Evolutionary conservation across 257 asterid genomes (phyloP).

Genomic region (Rhazya stricta): DNA sequence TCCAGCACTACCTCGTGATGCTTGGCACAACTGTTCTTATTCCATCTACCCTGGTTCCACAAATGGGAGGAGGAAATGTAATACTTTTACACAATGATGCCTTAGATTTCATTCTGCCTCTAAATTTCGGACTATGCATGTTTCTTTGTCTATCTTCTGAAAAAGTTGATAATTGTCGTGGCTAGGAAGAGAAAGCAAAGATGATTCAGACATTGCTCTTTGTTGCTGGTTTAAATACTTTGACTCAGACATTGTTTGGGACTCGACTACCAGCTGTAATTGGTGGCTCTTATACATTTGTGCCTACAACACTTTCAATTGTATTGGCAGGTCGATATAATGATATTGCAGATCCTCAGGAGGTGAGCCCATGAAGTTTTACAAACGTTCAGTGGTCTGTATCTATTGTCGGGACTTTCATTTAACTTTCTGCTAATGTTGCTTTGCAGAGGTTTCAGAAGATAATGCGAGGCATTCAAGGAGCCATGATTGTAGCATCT

Average conservation of each 20-base stretch:
- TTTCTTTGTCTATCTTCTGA: background rate
- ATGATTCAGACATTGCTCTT: constrained; percentile 87
- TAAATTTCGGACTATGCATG: background rate
- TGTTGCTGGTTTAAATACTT: constrained; percentile 86
- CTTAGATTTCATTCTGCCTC: background rate
- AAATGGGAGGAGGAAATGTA: constrained; percentile 93
- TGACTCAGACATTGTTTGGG: constrained; percentile 70
- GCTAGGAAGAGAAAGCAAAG: constrained; percentile 75
- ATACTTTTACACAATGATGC: constrained; percentile 3
- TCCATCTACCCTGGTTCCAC: constrained; percentile 68
- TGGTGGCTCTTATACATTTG: constrained; percentile 76
- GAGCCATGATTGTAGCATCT: constrained; percentile 87
- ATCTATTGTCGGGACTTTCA: background rate
- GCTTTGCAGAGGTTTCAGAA: constrained; percentile 55
- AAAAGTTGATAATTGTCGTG: constrained; percentile 4
- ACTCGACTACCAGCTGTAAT: constrained; percentile 83
- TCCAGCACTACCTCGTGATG: constrained; percentile 97
- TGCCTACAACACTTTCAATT: constrained; percentile 82
- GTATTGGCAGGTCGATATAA: constrained; percentile 71
- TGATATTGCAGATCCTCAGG: constrained; percentile 47
- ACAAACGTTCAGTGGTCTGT: background rate
- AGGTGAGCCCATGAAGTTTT: constrained; percentile 35
- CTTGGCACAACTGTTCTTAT: constrained; percentile 94
- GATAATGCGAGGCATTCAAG: constrained; percentile 84
- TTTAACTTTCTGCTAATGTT: constrained; percentile 14